Evolutionary conservation across 192 early-diverging fungal genomes (phyloP).

Genomic region (Mortierella hygrophila): DNA sequence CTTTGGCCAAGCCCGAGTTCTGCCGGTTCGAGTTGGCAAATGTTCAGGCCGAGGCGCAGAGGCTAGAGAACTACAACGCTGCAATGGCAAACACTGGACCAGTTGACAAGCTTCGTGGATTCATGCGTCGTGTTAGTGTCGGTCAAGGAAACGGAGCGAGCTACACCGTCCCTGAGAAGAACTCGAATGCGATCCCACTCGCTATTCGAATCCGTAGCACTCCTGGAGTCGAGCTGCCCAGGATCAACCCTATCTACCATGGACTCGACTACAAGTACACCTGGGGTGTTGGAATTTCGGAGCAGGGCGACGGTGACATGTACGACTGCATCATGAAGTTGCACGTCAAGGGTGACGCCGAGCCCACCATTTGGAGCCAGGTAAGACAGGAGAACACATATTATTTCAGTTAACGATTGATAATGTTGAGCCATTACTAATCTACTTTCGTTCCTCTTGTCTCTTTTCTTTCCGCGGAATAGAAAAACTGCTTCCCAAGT

Average conservation of each 20-base stretch:
- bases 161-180: constrained; percentile 49
- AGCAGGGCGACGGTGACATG: constrained; percentile 57
- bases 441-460: background rate
- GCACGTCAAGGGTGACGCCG: constrained; percentile 58
- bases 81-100: constrained; percentile 35
- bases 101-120: constrained; percentile 47
- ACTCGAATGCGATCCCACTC: constrained; percentile 31
- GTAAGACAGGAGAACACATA: background rate
- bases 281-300: constrained; percentile 63
- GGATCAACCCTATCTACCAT: constrained; percentile 64
- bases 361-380: constrained; percentile 43
- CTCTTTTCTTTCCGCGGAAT: constrained; percentile 16
- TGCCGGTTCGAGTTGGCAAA: constrained; percentile 73
- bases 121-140: constrained; percentile 49
- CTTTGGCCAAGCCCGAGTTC: constrained; percentile 64
- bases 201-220: constrained; percentile 57
- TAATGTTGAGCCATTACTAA: background rate
- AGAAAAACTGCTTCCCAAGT: constrained; percentile 80
- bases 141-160: constrained; percentile 9
- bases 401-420: background rate
- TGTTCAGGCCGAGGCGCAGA: constrained; percentile 70
- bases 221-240: constrained; percentile 64
- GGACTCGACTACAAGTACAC: constrained; percentile 61
- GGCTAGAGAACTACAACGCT: constrained; percentile 59
- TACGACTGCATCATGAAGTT: constrained; percentile 71